phyloP scores from a whole-genome alignment of 1,139 yeast genomes.

The Hansenula lynferdii region DNA sequence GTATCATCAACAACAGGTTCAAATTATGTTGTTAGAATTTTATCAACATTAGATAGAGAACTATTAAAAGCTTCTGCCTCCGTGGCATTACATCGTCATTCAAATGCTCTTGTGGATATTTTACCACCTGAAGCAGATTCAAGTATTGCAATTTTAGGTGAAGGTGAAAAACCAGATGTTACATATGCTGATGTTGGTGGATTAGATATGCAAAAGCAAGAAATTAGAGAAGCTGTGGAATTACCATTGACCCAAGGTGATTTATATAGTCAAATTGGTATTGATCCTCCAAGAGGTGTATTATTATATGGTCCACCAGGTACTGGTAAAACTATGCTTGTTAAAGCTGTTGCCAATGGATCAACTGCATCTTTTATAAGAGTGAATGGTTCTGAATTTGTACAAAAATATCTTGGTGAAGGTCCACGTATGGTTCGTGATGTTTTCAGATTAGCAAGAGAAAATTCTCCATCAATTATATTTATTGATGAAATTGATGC shows the following conservation, averaged over 20 bases:
- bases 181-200: slow-evolving; percentile 94
- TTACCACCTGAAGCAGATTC: slow-evolving; percentile 99
- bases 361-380: slow-evolving; percentile 95
- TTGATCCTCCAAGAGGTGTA: slow-evolving; percentile 98
- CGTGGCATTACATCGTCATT: slow-evolving; percentile 97
- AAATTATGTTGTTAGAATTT: slow-evolving; percentile 90
- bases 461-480: slow-evolving; percentile 93
- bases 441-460: slow-evolving; percentile 94
- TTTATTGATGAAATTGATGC: slow-evolving; percentile 99
- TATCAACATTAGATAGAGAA: slow-evolving; percentile 93
- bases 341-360: slow-evolving; percentile 96
- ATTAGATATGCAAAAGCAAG: slow-evolving; percentile 98
- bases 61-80: slow-evolving; percentile 91
- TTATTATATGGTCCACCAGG: slow-evolving; percentile 98
- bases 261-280: slow-evolving; percentile 94
- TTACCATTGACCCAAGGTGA: slow-evolving; percentile 95
- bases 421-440: slow-evolving; percentile 99
- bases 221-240: slow-evolving; percentile 97
- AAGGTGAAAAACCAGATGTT: slow-evolving; percentile 87
- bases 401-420: slow-evolving; percentile 97
- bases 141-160: slow-evolving; percentile 90
- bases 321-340: slow-evolving; percentile 98
- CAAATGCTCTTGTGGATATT: slow-evolving; percentile 95
- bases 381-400: slow-evolving; percentile 97
- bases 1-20: slow-evolving; percentile 98